Evolutionary conservation across 495 filamentous ascomycete genomes (phyloP), one percentile per base, ranked within the genome.

Genomic region (Tuber calosporum): DNA sequence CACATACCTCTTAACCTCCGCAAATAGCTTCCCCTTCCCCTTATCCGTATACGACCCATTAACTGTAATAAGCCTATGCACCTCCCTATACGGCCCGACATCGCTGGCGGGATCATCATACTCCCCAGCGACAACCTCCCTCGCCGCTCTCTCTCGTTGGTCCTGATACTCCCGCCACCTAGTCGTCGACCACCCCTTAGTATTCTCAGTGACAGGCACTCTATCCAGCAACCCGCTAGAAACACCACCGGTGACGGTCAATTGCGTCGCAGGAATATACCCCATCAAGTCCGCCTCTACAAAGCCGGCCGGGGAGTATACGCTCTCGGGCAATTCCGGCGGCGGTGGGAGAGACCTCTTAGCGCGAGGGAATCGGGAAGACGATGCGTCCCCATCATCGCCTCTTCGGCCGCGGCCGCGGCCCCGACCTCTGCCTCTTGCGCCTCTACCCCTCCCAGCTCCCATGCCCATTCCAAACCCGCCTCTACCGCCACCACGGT

Each of bases 111-210:
- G 70, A 30, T 22, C 43, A 15, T 22, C 41, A 58, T 77, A 78
- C 9, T 37, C 42, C 9, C 76, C 76, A 2, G 69, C 70, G 1
- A 73, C 75, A 67, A 74, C 48, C 6, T 37, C 70, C 9, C 48
- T 37, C 30, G 73, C 30, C 3, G 68, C 71, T n/a, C 42, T 68
- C 67, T 71, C 42, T 8, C 76, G 67, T 19, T 45, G 45, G 2
- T 72, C 69, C 48, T 77, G 73, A 22, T 77, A 66, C 34, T 70
- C 71, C 68, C 67, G 40, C 76, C 70, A 78, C 41, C 69, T 73
- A 19, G 34, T 62, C 20, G n/a, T 17, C 17, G 53, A 45, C 70
- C 76, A 77, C 42, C 58, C 40, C 5, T n/a, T 73, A 5, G 58
- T 78, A 20, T 73, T 69, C n/a, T 66, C 71, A 9, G 67, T 45